Conservation (phyloP, 2,329 filamentous ascomycete genomes). For the Acephala macrosclerotiorum region DNA sequence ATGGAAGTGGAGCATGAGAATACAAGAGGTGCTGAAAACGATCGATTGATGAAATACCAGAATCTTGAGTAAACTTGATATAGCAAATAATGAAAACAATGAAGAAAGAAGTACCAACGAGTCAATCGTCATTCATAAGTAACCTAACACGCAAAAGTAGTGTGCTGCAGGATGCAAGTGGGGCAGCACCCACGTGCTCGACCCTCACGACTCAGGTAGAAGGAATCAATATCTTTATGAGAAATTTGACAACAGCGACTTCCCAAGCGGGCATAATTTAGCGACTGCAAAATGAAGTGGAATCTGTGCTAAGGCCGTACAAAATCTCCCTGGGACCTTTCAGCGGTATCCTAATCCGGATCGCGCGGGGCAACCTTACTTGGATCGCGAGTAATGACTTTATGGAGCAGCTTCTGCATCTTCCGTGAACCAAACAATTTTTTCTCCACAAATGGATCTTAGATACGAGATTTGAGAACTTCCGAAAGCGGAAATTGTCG, state of each 20-base stretch:
- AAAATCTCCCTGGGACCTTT: background rate
- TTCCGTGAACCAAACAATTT: background rate
- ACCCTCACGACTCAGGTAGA: too few relatives aligned
- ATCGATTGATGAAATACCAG: background rate
- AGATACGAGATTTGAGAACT: too few relatives aligned
- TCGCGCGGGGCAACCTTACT: background rate
- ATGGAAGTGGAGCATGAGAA: slow-evolving; percentile 13
- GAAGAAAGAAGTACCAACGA: too few relatives aligned
- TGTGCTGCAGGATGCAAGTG: background rate
- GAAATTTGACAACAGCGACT: background rate
- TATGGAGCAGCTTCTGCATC: background rate
- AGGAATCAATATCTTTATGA: too few relatives aligned
- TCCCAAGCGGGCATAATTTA: background rate
- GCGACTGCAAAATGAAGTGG: background rate
- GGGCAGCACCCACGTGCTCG: background rate
- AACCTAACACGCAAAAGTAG: too few relatives aligned
- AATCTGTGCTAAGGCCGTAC: too few relatives aligned
- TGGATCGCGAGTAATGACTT: too few relatives aligned
- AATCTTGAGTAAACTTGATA: too few relatives aligned
- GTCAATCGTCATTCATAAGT: too few relatives aligned
- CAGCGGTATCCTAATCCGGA: slow-evolving; percentile 6
- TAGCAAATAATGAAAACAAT: too few relatives aligned
- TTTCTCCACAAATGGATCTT: too few relatives aligned
- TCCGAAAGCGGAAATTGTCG: too few relatives aligned
- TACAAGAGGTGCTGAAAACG: background rate